A percentile compares a stretch with the other conserved stretches of the same genome.
These are phyloP conservation scores for Podaxis carcinomalis DNA, from an alignment of 768 basidiomycete species.

Conservation along the genomic window DNA sequence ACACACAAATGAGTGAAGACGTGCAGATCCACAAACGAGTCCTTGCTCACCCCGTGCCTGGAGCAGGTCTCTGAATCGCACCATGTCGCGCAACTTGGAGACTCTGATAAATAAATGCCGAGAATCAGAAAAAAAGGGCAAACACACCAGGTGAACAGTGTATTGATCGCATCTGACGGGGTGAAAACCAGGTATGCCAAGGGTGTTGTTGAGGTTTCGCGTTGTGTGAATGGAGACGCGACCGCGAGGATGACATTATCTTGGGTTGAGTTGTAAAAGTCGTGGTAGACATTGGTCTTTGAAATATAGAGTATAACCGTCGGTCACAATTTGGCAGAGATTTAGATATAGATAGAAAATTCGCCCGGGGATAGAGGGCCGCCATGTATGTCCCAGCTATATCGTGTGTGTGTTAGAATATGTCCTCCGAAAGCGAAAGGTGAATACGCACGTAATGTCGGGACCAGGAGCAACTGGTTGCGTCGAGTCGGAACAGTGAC, in stretches of 20 bases:
- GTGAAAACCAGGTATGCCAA: background rate
- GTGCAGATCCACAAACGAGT: background rate
- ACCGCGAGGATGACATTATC: background rate
- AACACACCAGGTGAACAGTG: slow-evolving; percentile 2
- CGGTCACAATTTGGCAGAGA: background rate
- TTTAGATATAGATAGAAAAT: background rate
- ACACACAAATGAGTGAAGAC: background rate
- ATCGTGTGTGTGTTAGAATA: background rate
- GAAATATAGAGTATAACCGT: background rate
- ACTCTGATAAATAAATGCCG: too few species aligned
- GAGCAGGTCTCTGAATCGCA: slow-evolving; percentile 13
- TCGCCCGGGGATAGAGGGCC: background rate
- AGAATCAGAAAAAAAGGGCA: background rate
- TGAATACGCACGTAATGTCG: background rate
- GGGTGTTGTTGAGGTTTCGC: background rate
- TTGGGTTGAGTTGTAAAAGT: background rate
- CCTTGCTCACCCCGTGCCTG: slow-evolving; percentile 15
- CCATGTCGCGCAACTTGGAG: slow-evolving; percentile 9
- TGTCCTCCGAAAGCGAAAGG: background rate
- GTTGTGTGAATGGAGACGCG: background rate
- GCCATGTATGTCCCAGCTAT: background rate
- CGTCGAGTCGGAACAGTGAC: background rate
- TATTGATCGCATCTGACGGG: background rate
- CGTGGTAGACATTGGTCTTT: background rate
- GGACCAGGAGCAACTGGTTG: background rate